Base-by-base conservation (phyloP, 768 basidiomycete species). In the Mycena latifolia region DNA sequence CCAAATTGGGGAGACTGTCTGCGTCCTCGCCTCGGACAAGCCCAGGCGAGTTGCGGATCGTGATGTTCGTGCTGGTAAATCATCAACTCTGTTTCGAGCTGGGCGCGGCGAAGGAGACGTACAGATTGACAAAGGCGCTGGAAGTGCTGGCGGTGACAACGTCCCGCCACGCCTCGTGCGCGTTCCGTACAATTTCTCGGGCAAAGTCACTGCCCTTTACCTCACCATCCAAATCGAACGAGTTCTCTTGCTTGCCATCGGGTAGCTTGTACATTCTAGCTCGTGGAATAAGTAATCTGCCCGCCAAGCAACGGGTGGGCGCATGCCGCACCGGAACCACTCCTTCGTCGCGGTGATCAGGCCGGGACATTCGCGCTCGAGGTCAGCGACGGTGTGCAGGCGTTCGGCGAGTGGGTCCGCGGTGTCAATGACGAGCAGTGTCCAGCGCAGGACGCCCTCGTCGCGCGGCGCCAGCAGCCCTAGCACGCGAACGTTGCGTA, bases 371-470 rank as follows among this genome's bases (percentile, higher is more conserved):
- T 93, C 90, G 61, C 90, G 83, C 79, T 93, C 92, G 75, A 94
- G 89, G 75, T 93, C 92, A 78, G 92, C 92, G 63, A 93, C 87
- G 76, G 91, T 92, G 80, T 92, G 92, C 69, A 93, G 82, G 75
- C 90, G 87, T 69, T 86, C 78, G 22, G 92, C 92, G 48, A 93
- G 86, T 29, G 92, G 91, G 76, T 93, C 92, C 73, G 87, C 84
- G 71, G 90, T 83, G 74, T 93, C 92, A 67, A 93, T 87, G 76
- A 91, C 92, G 77, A 93, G 81, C 76, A 93, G 88, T 79, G 93
- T 93, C 91, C 92, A 93, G 82, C 92, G 91, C 53, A 92, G 92
- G 80, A 92, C 90, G 69, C 92, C 92, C 76, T 93, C 92, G 75
- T 93, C 92, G 71, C 93, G 86, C 56, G 92, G 81, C 58, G 92